Evolutionary conservation across 2,329 filamentous ascomycete genomes (phyloP).

Genomic region (Mollisiaceae sp.): DNA sequence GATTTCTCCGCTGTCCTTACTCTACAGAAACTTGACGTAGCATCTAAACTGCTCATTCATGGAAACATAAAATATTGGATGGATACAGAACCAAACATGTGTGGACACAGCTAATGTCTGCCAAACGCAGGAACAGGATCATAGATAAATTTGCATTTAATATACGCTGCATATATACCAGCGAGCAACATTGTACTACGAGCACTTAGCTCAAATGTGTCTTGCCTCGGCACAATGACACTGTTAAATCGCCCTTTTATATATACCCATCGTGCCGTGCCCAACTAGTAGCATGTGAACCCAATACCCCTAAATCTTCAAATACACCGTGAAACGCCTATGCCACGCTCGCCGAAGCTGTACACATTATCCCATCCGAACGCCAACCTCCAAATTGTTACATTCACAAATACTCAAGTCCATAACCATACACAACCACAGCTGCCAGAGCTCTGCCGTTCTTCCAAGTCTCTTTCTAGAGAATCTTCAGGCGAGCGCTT

Average conservation of each 20-base stretch:
- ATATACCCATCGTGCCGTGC: slow-evolving; percentile 4
- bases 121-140: background rate
- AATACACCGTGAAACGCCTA: slow-evolving; percentile 15
- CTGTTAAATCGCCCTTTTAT: slow-evolving; percentile 3
- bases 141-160: slow-evolving; percentile 5
- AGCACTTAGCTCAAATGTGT: background rate
- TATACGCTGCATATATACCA: background rate
- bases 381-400: slow-evolving; percentile 12
- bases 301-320: background rate
- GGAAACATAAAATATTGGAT: background rate
- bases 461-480: slow-evolving; percentile 13
- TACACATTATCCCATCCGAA: slow-evolving; percentile 19
- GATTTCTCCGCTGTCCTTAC: background rate
- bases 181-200: background rate
- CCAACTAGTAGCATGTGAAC: background rate
- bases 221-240: background rate
- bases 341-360: slow-evolving; percentile 15
- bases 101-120: background rate
- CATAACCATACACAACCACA: slow-evolving; percentile 31
- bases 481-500: slow-evolving; percentile 15
- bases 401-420: slow-evolving; percentile 19
- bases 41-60: background rate
- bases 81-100: slow-evolving; percentile 3
- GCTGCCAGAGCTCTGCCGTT: slow-evolving; percentile 15
- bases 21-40: background rate